Percentiles rank a stretch among this genome's conserved stretches.
Conservation (phyloP, 139 green algal species). For the Haematococcus lacustris region DNA sequence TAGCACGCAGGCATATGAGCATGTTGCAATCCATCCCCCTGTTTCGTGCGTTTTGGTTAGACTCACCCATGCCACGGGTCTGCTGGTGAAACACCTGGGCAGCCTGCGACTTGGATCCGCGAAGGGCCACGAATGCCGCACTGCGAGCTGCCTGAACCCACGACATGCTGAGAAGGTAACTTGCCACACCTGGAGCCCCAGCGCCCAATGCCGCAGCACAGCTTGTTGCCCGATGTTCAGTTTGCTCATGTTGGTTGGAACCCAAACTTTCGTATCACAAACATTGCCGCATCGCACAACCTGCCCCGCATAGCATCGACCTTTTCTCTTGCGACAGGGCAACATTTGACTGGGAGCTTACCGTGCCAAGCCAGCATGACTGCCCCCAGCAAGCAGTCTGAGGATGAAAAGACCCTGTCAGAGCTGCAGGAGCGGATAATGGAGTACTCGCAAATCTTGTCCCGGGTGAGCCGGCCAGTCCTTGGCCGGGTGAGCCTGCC, state of each 20-base stretch:
- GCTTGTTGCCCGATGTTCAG: slow-evolving; percentile 10
- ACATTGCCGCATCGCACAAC: background rate
- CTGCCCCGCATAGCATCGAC: background rate
- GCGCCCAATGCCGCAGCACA: background rate
- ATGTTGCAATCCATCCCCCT: background rate
- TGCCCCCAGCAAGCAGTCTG: background rate
- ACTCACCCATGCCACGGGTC: slow-evolving; percentile 6
- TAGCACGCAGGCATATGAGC: background rate
- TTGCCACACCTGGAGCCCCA: background rate
- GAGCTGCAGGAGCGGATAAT: slow-evolving; percentile 25
- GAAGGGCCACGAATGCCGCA: background rate
- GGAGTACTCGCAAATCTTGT: too few species aligned
- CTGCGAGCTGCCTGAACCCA: background rate
- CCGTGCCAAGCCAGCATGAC: background rate
- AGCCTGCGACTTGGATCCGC: background rate
- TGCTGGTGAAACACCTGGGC: background rate
- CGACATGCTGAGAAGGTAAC: background rate
- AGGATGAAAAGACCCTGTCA: slow-evolving; percentile 11
- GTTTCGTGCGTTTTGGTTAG: too few species aligned
- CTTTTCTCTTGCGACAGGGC: background rate
- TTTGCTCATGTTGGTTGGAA: background rate
- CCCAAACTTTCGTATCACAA: background rate
- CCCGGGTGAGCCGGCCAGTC: too few species aligned
- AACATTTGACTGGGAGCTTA: background rate
- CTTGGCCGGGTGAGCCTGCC: too few species aligned